Conservation (phyloP, 192 early-diverging fungal genomes). For the Diversispora epigaea region DNA sequence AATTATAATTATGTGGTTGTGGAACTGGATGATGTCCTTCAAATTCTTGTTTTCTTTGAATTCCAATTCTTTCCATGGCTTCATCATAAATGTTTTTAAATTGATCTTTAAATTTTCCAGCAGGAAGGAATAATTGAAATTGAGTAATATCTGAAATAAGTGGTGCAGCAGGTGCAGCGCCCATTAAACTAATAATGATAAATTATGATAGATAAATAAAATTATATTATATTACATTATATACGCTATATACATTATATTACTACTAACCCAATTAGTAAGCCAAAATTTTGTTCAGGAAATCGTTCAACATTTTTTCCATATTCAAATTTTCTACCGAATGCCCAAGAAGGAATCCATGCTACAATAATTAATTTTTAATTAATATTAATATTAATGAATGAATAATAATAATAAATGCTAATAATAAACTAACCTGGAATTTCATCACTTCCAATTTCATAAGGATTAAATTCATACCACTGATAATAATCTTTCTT, state of each 20-base stretch:
- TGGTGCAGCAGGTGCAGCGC: not conserved
- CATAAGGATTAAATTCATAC: no score
- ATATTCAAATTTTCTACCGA: slow-evolving; percentile 69
- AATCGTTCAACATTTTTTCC: slow-evolving; percentile 58
- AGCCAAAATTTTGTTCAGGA: slow-evolving; percentile 68
- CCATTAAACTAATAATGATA: not conserved
- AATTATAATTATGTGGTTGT: slow-evolving; percentile 52
- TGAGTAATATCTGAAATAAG: not conserved
- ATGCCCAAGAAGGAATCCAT: no score
- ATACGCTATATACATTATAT: not conserved
- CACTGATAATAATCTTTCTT: no score
- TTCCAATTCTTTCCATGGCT: not conserved
- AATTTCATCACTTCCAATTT: no score
- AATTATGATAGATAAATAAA: not conserved
- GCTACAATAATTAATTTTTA: no score
- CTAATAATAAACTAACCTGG: no score
- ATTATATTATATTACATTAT: not conserved
- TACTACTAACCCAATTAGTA: slow-evolving; percentile 56
- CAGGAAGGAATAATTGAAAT: not conserved
- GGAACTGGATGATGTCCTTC: slow-evolving; percentile 38
- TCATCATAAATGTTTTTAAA: not conserved
- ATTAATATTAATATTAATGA: no score
- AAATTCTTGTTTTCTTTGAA: not conserved
- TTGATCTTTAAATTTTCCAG: slow-evolving; percentile 2
- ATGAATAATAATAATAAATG: no score